Percentiles rank a stretch among this genome's conserved stretches.
These are phyloP conservation scores for Baorangia bicolor DNA, from an alignment of 768 basidiomycete genomes.

Conservation along the genomic window DNA sequence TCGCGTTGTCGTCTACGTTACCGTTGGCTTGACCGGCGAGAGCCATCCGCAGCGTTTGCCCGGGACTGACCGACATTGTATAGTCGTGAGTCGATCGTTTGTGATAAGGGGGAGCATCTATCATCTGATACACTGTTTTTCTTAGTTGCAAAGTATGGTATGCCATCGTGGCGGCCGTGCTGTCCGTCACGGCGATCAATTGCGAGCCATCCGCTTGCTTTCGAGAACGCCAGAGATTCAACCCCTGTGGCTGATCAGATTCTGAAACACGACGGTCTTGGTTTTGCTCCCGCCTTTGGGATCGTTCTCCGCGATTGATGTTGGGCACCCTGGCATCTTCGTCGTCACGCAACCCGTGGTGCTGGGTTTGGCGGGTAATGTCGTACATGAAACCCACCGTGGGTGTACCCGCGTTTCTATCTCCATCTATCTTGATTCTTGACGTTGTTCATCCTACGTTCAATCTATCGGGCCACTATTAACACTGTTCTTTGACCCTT, in stretches of 20 bases:
- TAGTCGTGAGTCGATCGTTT: constrained; percentile 20
- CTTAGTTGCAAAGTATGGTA: constrained; percentile 28
- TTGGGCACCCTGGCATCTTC: constrained; percentile 30
- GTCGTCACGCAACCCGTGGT: constrained; percentile 30
- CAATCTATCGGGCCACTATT: constrained; percentile 8
- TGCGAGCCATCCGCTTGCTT: constrained; percentile 26
- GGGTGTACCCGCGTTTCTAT: neutral
- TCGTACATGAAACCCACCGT: constrained; percentile 31
- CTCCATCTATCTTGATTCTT: neutral
- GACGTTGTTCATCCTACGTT: neutral
- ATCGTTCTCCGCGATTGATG: constrained; percentile 27
- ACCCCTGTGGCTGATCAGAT: constrained; percentile 5
- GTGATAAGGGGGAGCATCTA: neutral
- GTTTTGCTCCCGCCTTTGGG: constrained; percentile 39
- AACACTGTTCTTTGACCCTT: constrained; percentile 1
- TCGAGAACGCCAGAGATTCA: neutral
- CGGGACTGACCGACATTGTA: no score
- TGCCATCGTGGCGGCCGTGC: constrained; percentile 17
- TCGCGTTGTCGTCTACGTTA: neutral
- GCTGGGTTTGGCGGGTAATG: constrained; percentile 23
- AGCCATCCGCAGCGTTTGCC: no score
- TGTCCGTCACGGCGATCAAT: constrained; percentile 37
- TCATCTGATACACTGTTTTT: constrained; percentile 1
- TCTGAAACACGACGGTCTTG: constrained; percentile 29
- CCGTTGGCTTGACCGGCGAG: no score